Percentiles rank a stretch among this genome's conserved stretches.
Evolutionary conservation across 2,329 filamentous ascomycete genomes (phyloP).

Genomic region (Ophiostoma australiae): DNA sequence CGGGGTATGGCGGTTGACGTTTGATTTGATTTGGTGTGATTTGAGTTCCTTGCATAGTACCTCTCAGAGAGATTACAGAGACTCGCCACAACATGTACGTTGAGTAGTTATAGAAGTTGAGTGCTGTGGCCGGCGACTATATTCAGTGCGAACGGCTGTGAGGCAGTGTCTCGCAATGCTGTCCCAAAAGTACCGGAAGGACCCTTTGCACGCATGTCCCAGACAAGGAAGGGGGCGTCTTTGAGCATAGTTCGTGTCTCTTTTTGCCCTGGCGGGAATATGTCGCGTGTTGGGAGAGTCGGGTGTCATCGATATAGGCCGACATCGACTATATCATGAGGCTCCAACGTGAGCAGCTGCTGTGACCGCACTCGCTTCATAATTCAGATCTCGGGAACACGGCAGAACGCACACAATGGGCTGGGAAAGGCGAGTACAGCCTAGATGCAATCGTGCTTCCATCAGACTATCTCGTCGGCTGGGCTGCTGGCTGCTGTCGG

Average conservation of each 20-base stretch:
- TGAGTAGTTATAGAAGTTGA: no score
- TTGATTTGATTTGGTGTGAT: no score
- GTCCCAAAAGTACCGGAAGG: neutral
- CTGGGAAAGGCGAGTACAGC: neutral
- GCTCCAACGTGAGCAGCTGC: neutral
- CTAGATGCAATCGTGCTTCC: neutral
- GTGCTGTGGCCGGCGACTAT: neutral
- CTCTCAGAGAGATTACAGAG: no score
- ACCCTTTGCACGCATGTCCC: neutral
- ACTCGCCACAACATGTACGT: no score
- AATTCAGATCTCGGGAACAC: neutral
- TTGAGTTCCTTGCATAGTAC: no score
- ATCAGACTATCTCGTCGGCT: neutral
- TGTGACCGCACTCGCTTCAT: no score
- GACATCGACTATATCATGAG: neutral
- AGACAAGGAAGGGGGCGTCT: neutral
- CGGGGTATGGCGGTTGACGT: no score
- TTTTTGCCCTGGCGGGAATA: neutral
- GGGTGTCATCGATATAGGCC: neutral
- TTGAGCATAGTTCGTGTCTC: neutral
- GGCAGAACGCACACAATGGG: neutral
- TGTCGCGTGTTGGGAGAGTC: neutral
- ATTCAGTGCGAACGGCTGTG: neutral
- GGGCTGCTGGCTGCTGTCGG: neutral
- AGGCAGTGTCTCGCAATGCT: neutral